Conservation (phyloP, 2,329 filamentous ascomycete species). For the Ceratocystis diversiconidia region DNA sequence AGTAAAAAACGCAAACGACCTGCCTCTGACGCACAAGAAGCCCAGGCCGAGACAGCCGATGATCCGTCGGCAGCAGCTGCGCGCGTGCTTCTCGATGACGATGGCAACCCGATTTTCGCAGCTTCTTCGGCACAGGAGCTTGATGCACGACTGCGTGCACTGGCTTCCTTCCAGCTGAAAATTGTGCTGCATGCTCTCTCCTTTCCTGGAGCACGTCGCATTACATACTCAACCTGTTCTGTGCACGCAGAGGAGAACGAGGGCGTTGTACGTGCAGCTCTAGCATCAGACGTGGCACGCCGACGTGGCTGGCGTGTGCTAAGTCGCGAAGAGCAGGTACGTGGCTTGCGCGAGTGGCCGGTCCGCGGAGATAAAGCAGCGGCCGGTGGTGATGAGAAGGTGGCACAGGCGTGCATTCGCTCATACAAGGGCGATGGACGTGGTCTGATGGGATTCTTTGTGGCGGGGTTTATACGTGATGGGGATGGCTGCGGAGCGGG, state of each 20-base stretch:
- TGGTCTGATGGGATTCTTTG: slow-evolving; percentile 91
- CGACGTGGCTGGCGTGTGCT: slow-evolving; percentile 66
- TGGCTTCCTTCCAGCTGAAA: slow-evolving; percentile 69
- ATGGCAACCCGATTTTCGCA: slow-evolving; percentile 40
- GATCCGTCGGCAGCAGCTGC: slow-evolving; percentile 25
- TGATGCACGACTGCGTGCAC: slow-evolving; percentile 50
- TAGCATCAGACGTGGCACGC: slow-evolving; percentile 52
- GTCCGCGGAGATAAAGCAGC: slow-evolving; percentile 45
- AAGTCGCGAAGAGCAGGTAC: slow-evolving; percentile 54
- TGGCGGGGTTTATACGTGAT: slow-evolving; percentile 67
- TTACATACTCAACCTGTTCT: slow-evolving; percentile 92
- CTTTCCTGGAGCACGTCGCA: slow-evolving; percentile 59
- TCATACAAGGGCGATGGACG: slow-evolving; percentile 67
- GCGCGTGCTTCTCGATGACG: slow-evolving; percentile 39
- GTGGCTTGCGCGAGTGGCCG: slow-evolving; percentile 62
- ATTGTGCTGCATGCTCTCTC: slow-evolving; percentile 71
- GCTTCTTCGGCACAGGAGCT: slow-evolving; percentile 42
- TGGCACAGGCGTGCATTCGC: slow-evolving; percentile 65
- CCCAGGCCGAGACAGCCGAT: slow-evolving; percentile 17
- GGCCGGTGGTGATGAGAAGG: slow-evolving; percentile 33
- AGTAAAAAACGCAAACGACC: slow-evolving; percentile 30
- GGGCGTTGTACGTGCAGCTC: slow-evolving; percentile 57
- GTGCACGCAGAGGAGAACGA: slow-evolving; percentile 83
- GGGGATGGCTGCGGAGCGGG: slow-evolving; percentile 21
- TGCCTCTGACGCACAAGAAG: slow-evolving; percentile 24